Conservation (phyloP, 305 asterid species). For the Coffea humblotiana region DNA sequence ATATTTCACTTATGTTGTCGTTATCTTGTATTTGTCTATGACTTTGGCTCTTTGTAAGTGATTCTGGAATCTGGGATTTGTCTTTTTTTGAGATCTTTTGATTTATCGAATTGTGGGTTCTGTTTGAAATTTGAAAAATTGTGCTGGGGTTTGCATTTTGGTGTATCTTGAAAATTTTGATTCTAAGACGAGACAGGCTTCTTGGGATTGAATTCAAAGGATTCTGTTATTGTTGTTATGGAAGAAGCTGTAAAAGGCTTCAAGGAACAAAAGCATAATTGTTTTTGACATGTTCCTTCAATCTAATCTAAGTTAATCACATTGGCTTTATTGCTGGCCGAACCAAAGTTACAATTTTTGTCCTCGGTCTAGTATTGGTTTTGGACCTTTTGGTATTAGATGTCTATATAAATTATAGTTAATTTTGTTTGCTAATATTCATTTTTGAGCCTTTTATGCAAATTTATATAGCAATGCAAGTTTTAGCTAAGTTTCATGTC, state of each 20-base stretch:
- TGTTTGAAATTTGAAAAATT: neutral
- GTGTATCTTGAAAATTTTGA: conserved; percentile 7
- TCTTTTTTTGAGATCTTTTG: neutral
- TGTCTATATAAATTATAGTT: neutral
- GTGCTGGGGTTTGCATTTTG: neutral
- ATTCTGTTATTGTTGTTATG: conserved; percentile 39
- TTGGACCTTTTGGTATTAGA: neutral
- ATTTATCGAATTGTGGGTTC: conserved; percentile 10
- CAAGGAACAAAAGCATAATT: conserved; percentile 18
- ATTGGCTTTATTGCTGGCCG: neutral
- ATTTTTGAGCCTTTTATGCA: neutral
- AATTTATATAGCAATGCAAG: neutral
- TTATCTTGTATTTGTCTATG: too few relatives aligned
- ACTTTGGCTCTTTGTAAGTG: too few relatives aligned
- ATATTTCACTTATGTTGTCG: too few relatives aligned
- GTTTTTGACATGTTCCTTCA: neutral
- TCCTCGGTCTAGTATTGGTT: neutral
- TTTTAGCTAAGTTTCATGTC: conserved; percentile 2
- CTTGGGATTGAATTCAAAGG: conserved; percentile 59
- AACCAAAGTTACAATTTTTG: neutral
- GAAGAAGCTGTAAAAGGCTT: conserved; percentile 56
- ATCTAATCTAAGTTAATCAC: neutral
- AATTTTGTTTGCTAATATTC: neutral
- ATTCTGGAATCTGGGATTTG: conserved; percentile 11
- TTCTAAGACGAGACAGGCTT: conserved; percentile 67